Evolutionary conservation across 2,329 filamentous ascomycete genomes (phyloP).

Genomic region (Arthrobotrys musiformis): DNA sequence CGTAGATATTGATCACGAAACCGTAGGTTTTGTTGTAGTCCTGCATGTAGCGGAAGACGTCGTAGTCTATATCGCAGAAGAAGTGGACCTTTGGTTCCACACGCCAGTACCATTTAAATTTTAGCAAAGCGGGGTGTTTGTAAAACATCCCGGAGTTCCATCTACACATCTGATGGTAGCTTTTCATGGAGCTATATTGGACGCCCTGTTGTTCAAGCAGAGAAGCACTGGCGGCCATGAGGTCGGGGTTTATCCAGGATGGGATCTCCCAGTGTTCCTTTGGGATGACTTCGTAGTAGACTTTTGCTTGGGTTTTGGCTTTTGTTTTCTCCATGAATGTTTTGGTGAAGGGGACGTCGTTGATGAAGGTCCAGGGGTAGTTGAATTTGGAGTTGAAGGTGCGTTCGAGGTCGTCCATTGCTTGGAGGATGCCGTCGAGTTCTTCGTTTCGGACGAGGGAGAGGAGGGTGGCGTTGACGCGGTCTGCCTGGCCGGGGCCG

Average conservation of each 20-base stretch:
- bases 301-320: conserved; percentile 86
- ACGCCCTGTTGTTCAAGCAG: conserved; percentile 85
- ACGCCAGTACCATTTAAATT: conserved; percentile 84
- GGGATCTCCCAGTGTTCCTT: conserved; percentile 93
- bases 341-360: conserved; percentile 90
- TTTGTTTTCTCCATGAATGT: conserved; percentile 88
- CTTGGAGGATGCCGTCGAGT: conserved; percentile 81
- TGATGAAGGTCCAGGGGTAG: conserved; percentile 99
- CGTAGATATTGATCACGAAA: conserved; percentile 97
- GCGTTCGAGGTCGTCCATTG: conserved; percentile 89
- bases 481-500: conserved; percentile 66
- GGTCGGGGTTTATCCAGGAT: conserved; percentile 87
- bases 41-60: conserved; percentile 97
- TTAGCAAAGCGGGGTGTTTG: conserved; percentile 85
- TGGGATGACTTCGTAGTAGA: conserved; percentile 88
- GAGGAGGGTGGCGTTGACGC: conserved; percentile 92
- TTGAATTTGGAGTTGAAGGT: conserved; percentile 99
- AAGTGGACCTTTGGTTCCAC: conserved; percentile 99
- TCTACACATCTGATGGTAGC: conserved; percentile 98
- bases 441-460: conserved; percentile 94
- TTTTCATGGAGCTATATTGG: conserved; percentile 82
- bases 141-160: conserved; percentile 99
- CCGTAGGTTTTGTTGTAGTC: conserved; percentile 99
- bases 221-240: conserved; percentile 85
- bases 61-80: conserved; percentile 98